phyloP scores from a whole-genome alignment of 805 yeast species.

The Spathaspora boniae region DNA sequence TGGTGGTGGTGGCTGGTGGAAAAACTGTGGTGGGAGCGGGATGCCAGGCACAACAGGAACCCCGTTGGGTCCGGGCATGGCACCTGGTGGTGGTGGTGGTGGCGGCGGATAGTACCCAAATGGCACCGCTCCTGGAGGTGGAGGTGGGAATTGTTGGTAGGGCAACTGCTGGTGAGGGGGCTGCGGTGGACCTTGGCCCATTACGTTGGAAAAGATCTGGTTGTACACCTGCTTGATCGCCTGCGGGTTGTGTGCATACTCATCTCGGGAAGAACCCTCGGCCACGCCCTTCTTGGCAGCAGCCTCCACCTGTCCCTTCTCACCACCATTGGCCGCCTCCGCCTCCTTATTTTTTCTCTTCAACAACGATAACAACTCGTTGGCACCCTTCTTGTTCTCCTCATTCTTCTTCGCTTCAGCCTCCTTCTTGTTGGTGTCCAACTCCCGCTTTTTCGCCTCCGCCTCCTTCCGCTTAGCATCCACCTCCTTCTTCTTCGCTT shows the following conservation, averaged over 20 bases:
- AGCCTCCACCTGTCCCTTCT: conserved; percentile 4
- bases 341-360: conserved; percentile 15
- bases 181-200: conserved; percentile 31
- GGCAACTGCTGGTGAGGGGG: conserved; percentile 4
- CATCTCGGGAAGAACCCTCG: conserved; percentile 9
- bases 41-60: conserved; percentile 33
- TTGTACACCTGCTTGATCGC: conserved; percentile 42
- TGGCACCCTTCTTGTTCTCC: conserved; percentile 19
- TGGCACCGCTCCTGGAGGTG: conserved; percentile 8
- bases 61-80: conserved; percentile 7
- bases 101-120: too few relatives aligned
- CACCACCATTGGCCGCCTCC: conserved; percentile 7
- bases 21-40: conserved; percentile 36
- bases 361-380: conserved; percentile 30
- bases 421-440: not conserved
- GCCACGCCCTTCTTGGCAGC: conserved; percentile 2
- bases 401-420: conserved; percentile 1
- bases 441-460: conserved; percentile 7
- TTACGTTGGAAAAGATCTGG: conserved; percentile 40
- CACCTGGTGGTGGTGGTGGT: conserved; percentile 2
- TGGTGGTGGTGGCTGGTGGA: conserved; percentile 19
- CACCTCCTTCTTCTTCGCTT: conserved; percentile 9
- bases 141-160: conserved; percentile 6
- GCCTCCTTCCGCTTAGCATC: conserved; percentile 9
- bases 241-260: conserved; percentile 17